Percentiles rank a stretch among this genome's conserved stretches.
Conservation (phyloP, 352 stramenopile species). For the Pythium scleroteichum region DNA sequence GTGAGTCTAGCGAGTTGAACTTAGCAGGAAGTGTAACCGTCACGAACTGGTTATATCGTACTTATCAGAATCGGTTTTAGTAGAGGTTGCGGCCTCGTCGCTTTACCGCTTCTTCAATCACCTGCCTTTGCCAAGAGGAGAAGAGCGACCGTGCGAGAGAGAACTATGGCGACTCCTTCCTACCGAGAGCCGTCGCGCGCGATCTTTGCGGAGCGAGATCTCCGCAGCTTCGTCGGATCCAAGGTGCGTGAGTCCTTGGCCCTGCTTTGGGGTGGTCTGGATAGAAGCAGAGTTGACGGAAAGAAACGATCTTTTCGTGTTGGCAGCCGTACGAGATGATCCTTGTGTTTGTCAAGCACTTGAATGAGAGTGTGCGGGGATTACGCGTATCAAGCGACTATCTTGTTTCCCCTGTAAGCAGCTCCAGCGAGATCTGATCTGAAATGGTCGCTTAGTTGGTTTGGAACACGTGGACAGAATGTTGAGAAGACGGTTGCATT, state of each 20-base stretch:
- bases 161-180: slow-evolving; percentile 23
- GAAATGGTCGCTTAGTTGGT: background rate
- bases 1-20: too few relatives aligned
- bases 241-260: slow-evolving; percentile 31
- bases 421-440: too few relatives aligned
- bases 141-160: background rate
- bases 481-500: slow-evolving; percentile 68
- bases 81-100: slow-evolving; percentile 5
- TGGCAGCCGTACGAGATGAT: slow-evolving; percentile 77
- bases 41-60: slow-evolving; percentile 18
- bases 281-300: background rate
- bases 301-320: background rate
- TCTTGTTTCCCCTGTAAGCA: slow-evolving; percentile 56
- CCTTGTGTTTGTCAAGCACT: slow-evolving; percentile 76
- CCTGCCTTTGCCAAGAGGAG: background rate
- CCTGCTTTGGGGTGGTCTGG: background rate
- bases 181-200: slow-evolving; percentile 66
- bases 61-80: slow-evolving; percentile 17
- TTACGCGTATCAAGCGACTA: slow-evolving; percentile 61
- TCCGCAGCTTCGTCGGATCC: slow-evolving; percentile 71
- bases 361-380: slow-evolving; percentile 80
- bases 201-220: slow-evolving; percentile 78
- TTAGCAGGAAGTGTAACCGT: too few relatives aligned
- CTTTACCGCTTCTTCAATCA: slow-evolving; percentile 20
- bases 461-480: slow-evolving; percentile 41